phyloP scores from a whole-genome alignment of 257 asterid species.

The Pogostemon cablin region DNA sequence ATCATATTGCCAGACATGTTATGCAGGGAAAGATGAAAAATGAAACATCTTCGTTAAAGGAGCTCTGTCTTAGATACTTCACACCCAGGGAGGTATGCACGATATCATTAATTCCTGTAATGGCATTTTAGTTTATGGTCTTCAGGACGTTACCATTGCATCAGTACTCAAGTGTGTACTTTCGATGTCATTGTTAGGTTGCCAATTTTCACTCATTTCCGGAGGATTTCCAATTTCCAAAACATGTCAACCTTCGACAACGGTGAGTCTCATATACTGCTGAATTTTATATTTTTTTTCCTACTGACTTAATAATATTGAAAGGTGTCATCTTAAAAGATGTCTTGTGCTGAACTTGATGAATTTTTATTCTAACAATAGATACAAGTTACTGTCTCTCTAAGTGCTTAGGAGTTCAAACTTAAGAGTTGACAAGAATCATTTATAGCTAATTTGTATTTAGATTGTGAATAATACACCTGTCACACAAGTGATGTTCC shows the following conservation, averaged over 20 bases:
- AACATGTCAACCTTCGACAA: slow-evolving; percentile 79
- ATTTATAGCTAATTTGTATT: background rate
- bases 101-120: slow-evolving; percentile 29
- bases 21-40: slow-evolving; percentile 56
- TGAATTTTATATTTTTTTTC: background rate
- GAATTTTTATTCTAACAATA: background rate
- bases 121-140: slow-evolving; percentile 16
- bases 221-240: slow-evolving; percentile 69
- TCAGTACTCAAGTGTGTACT: slow-evolving; percentile 9
- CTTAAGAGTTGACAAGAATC: background rate
- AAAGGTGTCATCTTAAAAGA: slow-evolving; percentile 16
- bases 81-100: slow-evolving; percentile 87
- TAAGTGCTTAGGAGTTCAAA: background rate
- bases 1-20: slow-evolving; percentile 20
- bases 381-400: slow-evolving; percentile 3
- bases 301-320: slow-evolving; percentile 16
- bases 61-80: slow-evolving; percentile 80
- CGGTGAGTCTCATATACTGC: slow-evolving; percentile 48
- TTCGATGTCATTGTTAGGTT: slow-evolving; percentile 50
- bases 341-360: background rate
- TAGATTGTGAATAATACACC: background rate
- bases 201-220: slow-evolving; percentile 93
- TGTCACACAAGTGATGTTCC: slow-evolving; percentile 11
- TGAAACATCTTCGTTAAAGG: slow-evolving; percentile 47
- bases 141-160: background rate